Evolutionary conservation across 371 early-diverging fungal species (phyloP).

Genomic region (Capniomyces stellatus): DNA sequence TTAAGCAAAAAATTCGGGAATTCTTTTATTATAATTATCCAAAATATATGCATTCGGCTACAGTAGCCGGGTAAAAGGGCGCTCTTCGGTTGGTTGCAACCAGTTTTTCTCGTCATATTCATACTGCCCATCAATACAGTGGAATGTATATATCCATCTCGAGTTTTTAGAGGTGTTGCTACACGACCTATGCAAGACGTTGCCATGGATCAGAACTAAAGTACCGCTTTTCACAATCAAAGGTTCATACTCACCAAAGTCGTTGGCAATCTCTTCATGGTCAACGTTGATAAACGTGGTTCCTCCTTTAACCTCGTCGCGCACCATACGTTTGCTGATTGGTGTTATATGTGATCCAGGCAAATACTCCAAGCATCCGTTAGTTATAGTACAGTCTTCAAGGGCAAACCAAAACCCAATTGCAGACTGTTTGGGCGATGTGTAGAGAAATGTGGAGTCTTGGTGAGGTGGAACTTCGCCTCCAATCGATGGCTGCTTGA

Average conservation of each 20-base stretch:
- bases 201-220: constrained; percentile 79
- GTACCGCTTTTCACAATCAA: constrained; percentile 35
- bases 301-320: constrained; percentile 31
- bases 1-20: too few relatives aligned
- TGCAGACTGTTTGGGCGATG: constrained; percentile 55
- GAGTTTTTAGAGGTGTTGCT: constrained; percentile 58
- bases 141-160: constrained; percentile 86
- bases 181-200: constrained; percentile 63
- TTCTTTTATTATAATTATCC: too few relatives aligned
- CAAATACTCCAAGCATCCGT: constrained; percentile 75
- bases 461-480: constrained; percentile 61
- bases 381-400: constrained; percentile 72
- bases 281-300: constrained; percentile 38
- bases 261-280: constrained; percentile 8
- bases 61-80: neutral
- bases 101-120: constrained; percentile 49
- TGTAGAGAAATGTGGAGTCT: constrained; percentile 83
- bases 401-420: constrained; percentile 86
- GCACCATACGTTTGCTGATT: constrained; percentile 55
- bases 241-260: constrained; percentile 17
- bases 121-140: constrained; percentile 61
- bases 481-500: constrained; percentile 62
- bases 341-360: constrained; percentile 73
- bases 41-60: too few relatives aligned
- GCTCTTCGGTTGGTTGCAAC: constrained; percentile 18